phyloP scores from a whole-genome alignment of 192 early-diverging fungal species.

The Backusella sp. region DNA sequence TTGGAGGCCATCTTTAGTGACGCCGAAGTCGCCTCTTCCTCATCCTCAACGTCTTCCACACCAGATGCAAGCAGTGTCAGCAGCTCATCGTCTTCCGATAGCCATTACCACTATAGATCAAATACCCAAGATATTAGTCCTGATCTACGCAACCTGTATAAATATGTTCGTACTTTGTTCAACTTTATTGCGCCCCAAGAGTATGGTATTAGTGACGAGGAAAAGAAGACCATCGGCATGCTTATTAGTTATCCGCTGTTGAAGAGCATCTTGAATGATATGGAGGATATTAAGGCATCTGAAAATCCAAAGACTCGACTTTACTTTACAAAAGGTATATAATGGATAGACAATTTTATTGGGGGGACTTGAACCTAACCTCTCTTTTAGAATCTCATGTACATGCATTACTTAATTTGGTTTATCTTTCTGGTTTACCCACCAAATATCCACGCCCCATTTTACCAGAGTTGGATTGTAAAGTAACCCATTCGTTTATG shows the following conservation, averaged over 20 bases:
- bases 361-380: neutral
- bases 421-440: conserved; percentile 83
- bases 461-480: conserved; percentile 91
- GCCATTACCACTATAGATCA: neutral
- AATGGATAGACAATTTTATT: neutral
- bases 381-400: conserved; percentile 77
- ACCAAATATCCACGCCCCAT: conserved; percentile 60
- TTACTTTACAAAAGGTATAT: conserved; percentile 89
- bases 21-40: conserved; percentile 2
- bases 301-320: conserved; percentile 67
- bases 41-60: neutral
- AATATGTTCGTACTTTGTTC: conserved; percentile 81
- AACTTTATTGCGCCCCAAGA: conserved; percentile 93
- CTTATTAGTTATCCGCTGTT: conserved; percentile 76
- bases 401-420: conserved; percentile 90
- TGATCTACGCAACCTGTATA: conserved; percentile 67
- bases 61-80: neutral
- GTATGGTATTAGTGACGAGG: conserved; percentile 82
- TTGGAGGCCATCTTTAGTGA: conserved; percentile 70
- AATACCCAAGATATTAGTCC: neutral
- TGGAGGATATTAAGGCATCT: conserved; percentile 59
- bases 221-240: conserved; percentile 86
- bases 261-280: conserved; percentile 74
- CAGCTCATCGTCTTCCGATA: neutral
- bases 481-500: conserved; percentile 17